Base-by-base conservation (phyloP, 1,139 yeast species). In the Yamadazyma taylorii region DNA sequence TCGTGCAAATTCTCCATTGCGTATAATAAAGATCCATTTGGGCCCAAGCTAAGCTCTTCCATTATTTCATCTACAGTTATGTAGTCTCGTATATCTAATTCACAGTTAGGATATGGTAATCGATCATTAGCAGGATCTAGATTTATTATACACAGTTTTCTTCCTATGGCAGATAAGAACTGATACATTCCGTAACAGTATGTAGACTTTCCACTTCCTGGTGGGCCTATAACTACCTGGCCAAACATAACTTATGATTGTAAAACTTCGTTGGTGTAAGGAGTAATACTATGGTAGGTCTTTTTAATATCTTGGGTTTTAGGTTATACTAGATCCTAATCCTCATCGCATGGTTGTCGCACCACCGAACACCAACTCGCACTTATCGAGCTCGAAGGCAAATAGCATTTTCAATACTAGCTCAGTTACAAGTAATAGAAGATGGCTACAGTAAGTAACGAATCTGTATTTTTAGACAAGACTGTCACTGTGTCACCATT, bases 141-240 rank as follows among this genome's bases (percentile, higher is more conserved):
- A 55, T 94, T 94, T 24, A 94, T 71, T 3, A 92, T 75, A 27
- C 86, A 73, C 40, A 87, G 81, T 50, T 87, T 85, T 40, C 99
- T 70, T 6, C 99, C 99, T 33, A 94, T 88, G 1, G 97, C 96
- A 41, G 85, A 82, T 51, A 90, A 73, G 58, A 94, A 92, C 68
- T 92, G 97, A 50, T 77, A 76, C 81, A 92, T 79, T 19, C 98
- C 98, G 58, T 81, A 72, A 56, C 97, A 89, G 58, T 87, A 94
- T 0, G 98, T 94, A 0, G 97, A 87, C 56, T 94, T 94, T 1
- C 99, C 99, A 0, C 96, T 77, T 2, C 98, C 99, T 0, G 99
- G 98, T 0, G 98, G 97, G 0, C 99, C 99, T 25, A 94, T 87
- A 11, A 92, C 92, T 15, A 92, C 78, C 61, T 92, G 97, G 2